These are phyloP conservation scores for Crithidia sp. DNA, from an alignment of 208 protist species.

Conservation along the genomic window DNA sequence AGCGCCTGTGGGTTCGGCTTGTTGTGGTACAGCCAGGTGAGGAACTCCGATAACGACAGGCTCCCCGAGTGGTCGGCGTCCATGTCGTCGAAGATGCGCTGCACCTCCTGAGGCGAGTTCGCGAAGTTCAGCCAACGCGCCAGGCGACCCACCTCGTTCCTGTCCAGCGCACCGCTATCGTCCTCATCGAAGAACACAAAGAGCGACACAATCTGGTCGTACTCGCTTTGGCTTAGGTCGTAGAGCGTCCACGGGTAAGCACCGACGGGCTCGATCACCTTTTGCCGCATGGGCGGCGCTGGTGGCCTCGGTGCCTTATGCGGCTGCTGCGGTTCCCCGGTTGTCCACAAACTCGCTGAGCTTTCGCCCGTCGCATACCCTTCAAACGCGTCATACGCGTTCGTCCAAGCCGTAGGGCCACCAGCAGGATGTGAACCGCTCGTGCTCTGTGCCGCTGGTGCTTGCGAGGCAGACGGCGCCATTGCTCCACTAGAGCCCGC, in stretches of 20 bases:
- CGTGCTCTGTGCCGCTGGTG: neutral
- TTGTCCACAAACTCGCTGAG: slow-evolving; percentile 10
- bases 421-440: neutral
- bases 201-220: slow-evolving; percentile 82
- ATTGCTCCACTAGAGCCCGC: neutral
- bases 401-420: slow-evolving; percentile 2
- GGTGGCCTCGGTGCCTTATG: neutral
- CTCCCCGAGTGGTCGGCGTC: slow-evolving; percentile 63
- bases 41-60: slow-evolving; percentile 73
- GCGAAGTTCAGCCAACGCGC: slow-evolving; percentile 87
- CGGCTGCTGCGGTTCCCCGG: neutral
- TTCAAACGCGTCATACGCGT: neutral
- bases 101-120: slow-evolving; percentile 57
- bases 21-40: slow-evolving; percentile 77
- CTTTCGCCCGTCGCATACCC: too few species aligned
- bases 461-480: neutral
- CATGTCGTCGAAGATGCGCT: slow-evolving; percentile 62
- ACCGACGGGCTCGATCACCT: slow-evolving; percentile 54
- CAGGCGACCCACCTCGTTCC: slow-evolving; percentile 61
- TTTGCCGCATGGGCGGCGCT: slow-evolving; percentile 22
- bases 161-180: slow-evolving; percentile 65
- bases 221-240: slow-evolving; percentile 75
- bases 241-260: slow-evolving; percentile 64
- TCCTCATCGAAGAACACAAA: slow-evolving; percentile 87
- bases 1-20: slow-evolving; percentile 72